These are phyloP conservation scores for Kwoniella pini DNA, from an alignment of 768 basidiomycete genomes.

Conservation along the genomic window DNA sequence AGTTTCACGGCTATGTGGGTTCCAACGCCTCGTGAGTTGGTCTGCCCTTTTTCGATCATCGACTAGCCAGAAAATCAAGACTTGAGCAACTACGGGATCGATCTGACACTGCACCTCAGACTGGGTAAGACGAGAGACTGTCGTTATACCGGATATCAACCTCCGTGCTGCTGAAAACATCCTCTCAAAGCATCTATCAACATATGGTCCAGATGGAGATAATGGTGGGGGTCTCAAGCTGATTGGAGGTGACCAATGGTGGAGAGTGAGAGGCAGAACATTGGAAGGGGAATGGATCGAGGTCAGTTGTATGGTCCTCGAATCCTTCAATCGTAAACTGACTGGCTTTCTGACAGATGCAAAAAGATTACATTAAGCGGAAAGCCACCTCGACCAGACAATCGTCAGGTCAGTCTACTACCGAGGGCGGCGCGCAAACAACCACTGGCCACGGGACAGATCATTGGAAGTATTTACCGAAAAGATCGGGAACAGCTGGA, in stretches of 20 bases:
- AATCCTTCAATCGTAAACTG: neutral
- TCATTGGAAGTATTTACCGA: constrained; percentile 26
- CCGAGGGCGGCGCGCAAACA: neutral
- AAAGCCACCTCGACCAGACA: constrained; percentile 14
- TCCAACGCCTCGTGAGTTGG: constrained; percentile 44
- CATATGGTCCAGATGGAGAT: constrained; percentile 42
- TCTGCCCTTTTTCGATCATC: neutral
- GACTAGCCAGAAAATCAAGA: too few species aligned
- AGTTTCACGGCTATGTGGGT: constrained; percentile 52
- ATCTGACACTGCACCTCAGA: constrained; percentile 10
- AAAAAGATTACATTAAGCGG: constrained; percentile 50
- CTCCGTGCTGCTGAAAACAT: constrained; percentile 48
- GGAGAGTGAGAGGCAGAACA: constrained; percentile 49
- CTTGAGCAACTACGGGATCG: too few species aligned
- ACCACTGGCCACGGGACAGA: constrained; percentile 10
- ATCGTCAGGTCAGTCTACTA: neutral
- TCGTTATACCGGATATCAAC: constrained; percentile 42
- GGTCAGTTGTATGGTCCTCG: constrained; percentile 29
- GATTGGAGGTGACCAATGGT: constrained; percentile 54
- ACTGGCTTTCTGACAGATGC: constrained; percentile 39
- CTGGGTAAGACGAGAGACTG: constrained; percentile 51
- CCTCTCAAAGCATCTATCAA: constrained; percentile 44
- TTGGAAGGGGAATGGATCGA: constrained; percentile 56
- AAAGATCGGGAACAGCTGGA: constrained; percentile 23
- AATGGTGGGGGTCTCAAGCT: constrained; percentile 41